phyloP scores from a whole-genome alignment of 2,329 filamentous ascomycete species.

The Aspergillus sp. region DNA sequence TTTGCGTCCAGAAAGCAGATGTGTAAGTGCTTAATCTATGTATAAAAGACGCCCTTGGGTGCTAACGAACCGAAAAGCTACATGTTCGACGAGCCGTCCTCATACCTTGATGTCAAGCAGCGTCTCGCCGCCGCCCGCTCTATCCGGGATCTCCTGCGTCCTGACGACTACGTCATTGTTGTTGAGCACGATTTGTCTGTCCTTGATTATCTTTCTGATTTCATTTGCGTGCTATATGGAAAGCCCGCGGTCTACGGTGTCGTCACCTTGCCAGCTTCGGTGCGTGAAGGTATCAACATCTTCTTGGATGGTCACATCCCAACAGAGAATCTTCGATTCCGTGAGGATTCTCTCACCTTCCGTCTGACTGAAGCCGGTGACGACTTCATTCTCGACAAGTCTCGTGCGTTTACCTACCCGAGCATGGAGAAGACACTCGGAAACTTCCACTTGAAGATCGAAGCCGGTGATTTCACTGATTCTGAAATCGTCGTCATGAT shows the following conservation, averaged over 20 bases:
- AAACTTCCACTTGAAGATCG: conserved; percentile 78
- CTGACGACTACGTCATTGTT: conserved; percentile 95
- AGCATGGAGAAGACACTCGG: conserved; percentile 91
- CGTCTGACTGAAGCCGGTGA: conserved; percentile 86
- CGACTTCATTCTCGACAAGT: conserved; percentile 81
- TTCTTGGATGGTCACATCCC: conserved; percentile 98
- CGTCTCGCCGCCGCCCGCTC: conserved; percentile 88
- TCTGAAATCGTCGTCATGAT: conserved; percentile 99
- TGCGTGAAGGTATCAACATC: conserved; percentile 98
- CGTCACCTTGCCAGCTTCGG: conserved; percentile 90
- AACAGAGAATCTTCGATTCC: conserved; percentile 97
- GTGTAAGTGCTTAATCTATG: conserved; percentile 55
- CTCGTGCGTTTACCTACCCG: conserved; percentile 82
- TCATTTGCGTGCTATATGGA: conserved; percentile 95
- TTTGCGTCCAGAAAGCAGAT: conserved; percentile 93
- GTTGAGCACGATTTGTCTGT: conserved; percentile 99
- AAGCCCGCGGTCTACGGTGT: conserved; percentile 96
- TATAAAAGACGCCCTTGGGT: background rate
- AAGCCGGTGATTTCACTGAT: conserved; percentile 86
- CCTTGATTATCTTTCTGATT: conserved; percentile 97
- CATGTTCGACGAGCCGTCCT: conserved; percentile 99
- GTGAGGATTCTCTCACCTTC: conserved; percentile 95
- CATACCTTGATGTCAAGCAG: conserved; percentile 99
- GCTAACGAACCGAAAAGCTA: conserved; percentile 55
- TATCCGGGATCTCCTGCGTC: conserved; percentile 84